Evolutionary conservation across 176 grass and related monocot species (phyloP).

Genomic region (Guadua angustifolia): DNA sequence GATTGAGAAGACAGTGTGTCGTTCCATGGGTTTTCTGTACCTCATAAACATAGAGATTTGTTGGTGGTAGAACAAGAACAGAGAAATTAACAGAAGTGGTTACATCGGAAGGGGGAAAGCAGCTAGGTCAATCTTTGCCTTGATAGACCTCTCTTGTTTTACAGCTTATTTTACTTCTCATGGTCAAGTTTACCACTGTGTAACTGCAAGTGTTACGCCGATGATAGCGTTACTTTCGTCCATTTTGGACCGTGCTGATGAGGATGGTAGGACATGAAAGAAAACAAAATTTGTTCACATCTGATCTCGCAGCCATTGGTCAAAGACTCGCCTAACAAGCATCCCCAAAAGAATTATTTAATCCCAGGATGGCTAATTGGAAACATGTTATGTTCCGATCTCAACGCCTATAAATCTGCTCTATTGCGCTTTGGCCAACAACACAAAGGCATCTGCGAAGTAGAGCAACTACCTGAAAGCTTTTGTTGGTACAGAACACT

Average conservation of each 20-base stretch:
- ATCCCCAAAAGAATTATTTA: background rate
- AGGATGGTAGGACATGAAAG: too few relatives aligned
- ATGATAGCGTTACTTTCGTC: background rate
- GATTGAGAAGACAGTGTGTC: too few relatives aligned
- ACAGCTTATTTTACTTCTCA: too few relatives aligned
- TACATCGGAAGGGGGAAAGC: too few relatives aligned
- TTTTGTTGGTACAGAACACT: background rate
- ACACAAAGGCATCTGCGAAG: background rate
- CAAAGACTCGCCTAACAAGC: conserved; percentile 36
- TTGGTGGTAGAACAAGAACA: background rate
- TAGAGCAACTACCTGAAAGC: background rate
- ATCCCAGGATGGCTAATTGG: background rate
- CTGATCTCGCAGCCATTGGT: conserved; percentile 25
- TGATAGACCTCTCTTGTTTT: too few relatives aligned
- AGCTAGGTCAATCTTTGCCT: too few relatives aligned
- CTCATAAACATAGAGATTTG: background rate
- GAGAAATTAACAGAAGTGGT: background rate
- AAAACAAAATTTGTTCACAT: background rate
- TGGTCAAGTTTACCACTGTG: background rate
- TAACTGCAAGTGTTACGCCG: background rate
- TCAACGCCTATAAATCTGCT: conserved; percentile 24
- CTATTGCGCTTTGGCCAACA: background rate
- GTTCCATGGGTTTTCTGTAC: too few relatives aligned
- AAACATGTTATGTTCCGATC: background rate
- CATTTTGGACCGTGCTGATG: too few relatives aligned